phyloP scores from a whole-genome alignment of 176 grass and related monocot genomes.

The Aegilops tauschii region DNA sequence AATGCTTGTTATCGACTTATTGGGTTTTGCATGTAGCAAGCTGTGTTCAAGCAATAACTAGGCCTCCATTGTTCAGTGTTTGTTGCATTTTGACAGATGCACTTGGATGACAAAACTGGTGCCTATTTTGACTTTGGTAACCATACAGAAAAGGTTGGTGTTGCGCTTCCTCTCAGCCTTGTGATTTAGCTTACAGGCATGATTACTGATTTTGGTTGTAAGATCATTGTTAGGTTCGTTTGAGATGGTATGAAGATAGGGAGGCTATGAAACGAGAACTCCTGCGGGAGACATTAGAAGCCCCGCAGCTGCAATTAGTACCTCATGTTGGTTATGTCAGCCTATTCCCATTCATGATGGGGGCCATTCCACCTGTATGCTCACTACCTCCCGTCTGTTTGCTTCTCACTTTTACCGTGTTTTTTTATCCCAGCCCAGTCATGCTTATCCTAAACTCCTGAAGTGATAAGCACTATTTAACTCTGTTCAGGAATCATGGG shows the following conservation, averaged over 20 bases:
- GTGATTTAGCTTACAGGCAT: slow-evolving; percentile 2
- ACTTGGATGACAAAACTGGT: slow-evolving; percentile 77
- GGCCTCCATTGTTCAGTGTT: slow-evolving; percentile 11
- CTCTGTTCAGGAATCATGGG: slow-evolving; percentile 63
- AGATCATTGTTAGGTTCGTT: slow-evolving; percentile 47
- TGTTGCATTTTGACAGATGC: slow-evolving; percentile 54
- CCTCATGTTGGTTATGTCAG: slow-evolving; percentile 98
- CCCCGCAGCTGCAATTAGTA: slow-evolving; percentile 69
- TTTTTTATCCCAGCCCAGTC: not conserved
- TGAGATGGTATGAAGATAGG: slow-evolving; percentile 80
- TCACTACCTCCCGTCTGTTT: slow-evolving; percentile 6
- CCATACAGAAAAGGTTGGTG: slow-evolving; percentile 87
- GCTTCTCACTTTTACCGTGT: slow-evolving; percentile 11
- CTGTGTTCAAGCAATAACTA: not conserved
- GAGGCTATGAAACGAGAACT: slow-evolving; percentile 62
- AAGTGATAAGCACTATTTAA: not conserved
- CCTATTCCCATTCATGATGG: slow-evolving; percentile 98
- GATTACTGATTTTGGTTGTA: slow-evolving; percentile 18
- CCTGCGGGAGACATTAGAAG: slow-evolving; percentile 73
- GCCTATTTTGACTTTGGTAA: slow-evolving; percentile 94
- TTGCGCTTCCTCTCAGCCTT: slow-evolving; percentile 18
- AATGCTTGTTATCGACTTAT: not conserved
- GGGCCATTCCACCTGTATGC: slow-evolving; percentile 84
- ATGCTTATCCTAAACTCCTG: slow-evolving; percentile 1
- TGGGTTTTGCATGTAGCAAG: not conserved